A percentile compares a stretch with the other conserved stretches of the same genome.
These are phyloP conservation scores for Suillus clintonianus DNA, from an alignment of 768 basidiomycete genomes.

Conservation along the genomic window DNA sequence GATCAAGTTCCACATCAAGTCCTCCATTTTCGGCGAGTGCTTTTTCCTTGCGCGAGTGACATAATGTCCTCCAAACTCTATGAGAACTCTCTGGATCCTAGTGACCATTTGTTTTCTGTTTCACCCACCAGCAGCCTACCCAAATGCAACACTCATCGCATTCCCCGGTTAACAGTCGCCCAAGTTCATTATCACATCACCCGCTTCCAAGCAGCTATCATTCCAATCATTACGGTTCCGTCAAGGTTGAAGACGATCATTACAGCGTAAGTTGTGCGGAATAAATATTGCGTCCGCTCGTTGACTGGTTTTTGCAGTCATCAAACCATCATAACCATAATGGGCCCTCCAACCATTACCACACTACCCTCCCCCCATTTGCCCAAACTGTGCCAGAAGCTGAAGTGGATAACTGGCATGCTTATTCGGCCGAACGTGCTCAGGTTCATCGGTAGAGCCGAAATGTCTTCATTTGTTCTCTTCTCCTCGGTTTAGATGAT, in stretches of 20 bases:
- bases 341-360: slow-evolving; percentile 41
- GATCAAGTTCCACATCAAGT: slow-evolving; percentile 72
- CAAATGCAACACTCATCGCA: slow-evolving; percentile 63
- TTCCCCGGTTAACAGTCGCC: slow-evolving; percentile 51
- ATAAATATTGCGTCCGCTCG: not conserved
- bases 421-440: slow-evolving; percentile 65
- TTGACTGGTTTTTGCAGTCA: slow-evolving; percentile 14
- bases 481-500: slow-evolving; percentile 30
- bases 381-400: slow-evolving; percentile 42
- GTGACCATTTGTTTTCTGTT: slow-evolving; percentile 47
- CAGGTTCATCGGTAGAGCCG: slow-evolving; percentile 56
- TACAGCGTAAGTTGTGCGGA: slow-evolving; percentile 45
- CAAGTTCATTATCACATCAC: slow-evolving; percentile 41
- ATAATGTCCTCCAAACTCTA: slow-evolving; percentile 28
- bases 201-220: slow-evolving; percentile 44
- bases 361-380: slow-evolving; percentile 47
- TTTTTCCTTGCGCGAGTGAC: slow-evolving; percentile 41
- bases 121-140: slow-evolving; percentile 57
- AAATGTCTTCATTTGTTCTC: not conserved
- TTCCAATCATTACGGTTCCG: slow-evolving; percentile 49
- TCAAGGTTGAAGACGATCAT: slow-evolving; percentile 71
- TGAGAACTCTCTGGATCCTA: slow-evolving; percentile 54
- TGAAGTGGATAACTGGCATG: slow-evolving; percentile 62
- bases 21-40: slow-evolving; percentile 89
- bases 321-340: slow-evolving; percentile 38